Evolutionary conservation across 257 asterid species (phyloP).

Genomic region (Paraleonurus japonicus): DNA sequence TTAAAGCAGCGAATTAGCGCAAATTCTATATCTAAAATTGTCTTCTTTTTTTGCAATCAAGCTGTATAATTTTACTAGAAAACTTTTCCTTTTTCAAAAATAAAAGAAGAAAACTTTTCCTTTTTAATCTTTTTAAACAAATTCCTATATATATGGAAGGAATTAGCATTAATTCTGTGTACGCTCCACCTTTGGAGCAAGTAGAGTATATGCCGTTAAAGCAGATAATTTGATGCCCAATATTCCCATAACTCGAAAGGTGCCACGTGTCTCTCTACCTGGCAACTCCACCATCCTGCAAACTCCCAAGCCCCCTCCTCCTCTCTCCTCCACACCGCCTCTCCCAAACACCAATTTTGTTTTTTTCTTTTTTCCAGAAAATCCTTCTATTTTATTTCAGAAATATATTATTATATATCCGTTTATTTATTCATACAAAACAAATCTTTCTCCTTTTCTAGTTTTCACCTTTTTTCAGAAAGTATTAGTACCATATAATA

Average conservation of each 20-base stretch:
- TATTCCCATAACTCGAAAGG: slow-evolving; percentile 24
- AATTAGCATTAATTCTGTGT: slow-evolving; percentile 11
- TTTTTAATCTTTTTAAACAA: too few species aligned
- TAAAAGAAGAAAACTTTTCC: not conserved
- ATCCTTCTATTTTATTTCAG: slow-evolving; percentile 1
- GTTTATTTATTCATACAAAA: not conserved
- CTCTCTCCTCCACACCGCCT: slow-evolving; percentile 33
- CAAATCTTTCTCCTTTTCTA: not conserved
- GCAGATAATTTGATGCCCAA: slow-evolving; percentile 50
- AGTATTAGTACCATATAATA: not conserved
- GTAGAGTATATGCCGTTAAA: slow-evolving; percentile 34
- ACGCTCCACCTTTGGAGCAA: slow-evolving; percentile 6
- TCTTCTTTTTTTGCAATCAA: not conserved
- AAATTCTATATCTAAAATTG: not conserved
- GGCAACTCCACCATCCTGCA: slow-evolving; percentile 39
- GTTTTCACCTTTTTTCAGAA: not conserved
- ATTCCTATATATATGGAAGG: not conserved
- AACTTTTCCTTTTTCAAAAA: too few species aligned
- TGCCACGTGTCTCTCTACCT: slow-evolving; percentile 58
- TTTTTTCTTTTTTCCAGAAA: not conserved
- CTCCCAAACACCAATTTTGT: not conserved
- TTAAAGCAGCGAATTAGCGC: not conserved
- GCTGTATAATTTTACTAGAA: not conserved
- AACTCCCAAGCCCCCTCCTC: not conserved
- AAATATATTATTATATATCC: not conserved